A percentile compares a stretch with the other conserved stretches of the same genome.
Conservation (phyloP, 345 rosid species). For the Bruguiera parviflora region DNA sequence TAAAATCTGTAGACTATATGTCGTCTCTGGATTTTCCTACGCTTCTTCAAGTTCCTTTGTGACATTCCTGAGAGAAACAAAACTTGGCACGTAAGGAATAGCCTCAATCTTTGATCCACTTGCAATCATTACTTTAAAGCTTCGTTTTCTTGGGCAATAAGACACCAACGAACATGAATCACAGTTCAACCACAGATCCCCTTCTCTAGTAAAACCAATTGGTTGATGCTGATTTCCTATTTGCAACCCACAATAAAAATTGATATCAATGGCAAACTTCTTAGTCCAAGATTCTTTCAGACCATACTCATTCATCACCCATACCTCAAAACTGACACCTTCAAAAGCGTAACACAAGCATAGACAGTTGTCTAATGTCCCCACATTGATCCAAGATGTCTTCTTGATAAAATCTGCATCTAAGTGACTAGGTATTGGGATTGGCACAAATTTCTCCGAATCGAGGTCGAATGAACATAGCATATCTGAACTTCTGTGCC, state of each 20-base stretch:
- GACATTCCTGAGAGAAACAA: neutral
- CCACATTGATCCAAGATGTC: neutral
- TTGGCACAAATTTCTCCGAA: neutral
- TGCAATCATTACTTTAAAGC: neutral
- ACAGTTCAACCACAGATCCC: neutral
- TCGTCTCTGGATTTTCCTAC: too few relatives aligned
- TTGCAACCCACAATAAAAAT: neutral
- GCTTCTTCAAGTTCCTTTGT: too few relatives aligned
- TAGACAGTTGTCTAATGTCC: neutral
- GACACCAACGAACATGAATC: slow-evolving; percentile 1
- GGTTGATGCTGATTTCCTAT: slow-evolving; percentile 1
- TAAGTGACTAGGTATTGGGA: neutral
- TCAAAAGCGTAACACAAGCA: neutral
- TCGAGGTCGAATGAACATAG: neutral
- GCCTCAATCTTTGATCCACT: neutral
- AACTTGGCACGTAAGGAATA: neutral
- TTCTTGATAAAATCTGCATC: neutral
- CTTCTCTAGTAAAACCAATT: neutral
- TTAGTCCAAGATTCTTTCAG: slow-evolving; percentile 1
- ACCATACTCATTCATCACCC: slow-evolving; percentile 5
- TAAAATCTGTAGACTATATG: too few relatives aligned
- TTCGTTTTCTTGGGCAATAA: slow-evolving; percentile 1
- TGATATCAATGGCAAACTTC: neutral
- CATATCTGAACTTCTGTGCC: neutral
- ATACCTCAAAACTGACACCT: slow-evolving; percentile 1